Evolutionary conservation across 2,329 filamentous ascomycete species (phyloP).

Genomic region (Colletotrichum abscissum): DNA sequence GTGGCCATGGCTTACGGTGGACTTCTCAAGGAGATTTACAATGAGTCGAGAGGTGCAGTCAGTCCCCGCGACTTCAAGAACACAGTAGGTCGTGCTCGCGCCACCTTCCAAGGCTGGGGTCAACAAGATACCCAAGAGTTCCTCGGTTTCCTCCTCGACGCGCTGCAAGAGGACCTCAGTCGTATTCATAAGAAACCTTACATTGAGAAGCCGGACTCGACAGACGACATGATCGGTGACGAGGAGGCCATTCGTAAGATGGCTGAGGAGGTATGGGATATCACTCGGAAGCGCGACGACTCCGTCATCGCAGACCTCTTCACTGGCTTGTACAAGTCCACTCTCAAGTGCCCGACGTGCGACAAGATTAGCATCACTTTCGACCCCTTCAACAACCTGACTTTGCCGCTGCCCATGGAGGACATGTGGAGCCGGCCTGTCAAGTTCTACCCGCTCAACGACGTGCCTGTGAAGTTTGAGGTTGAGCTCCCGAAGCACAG

Average conservation of each 20-base stretch:
- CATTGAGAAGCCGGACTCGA: slow-evolving; percentile 96
- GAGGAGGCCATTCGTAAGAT: slow-evolving; percentile 83
- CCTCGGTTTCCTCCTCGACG: slow-evolving; percentile 92
- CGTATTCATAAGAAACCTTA: slow-evolving; percentile 96
- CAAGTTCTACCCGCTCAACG: slow-evolving; percentile 81
- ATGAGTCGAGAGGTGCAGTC: slow-evolving; percentile 75
- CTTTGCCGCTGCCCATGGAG: slow-evolving; percentile 88
- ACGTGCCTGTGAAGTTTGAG: slow-evolving; percentile 75
- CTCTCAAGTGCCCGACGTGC: slow-evolving; percentile 89
- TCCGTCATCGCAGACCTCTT: slow-evolving; percentile 96
- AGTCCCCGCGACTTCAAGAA: slow-evolving; percentile 85
- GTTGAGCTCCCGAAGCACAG: slow-evolving; percentile 85
- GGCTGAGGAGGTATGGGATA: slow-evolving; percentile 89
- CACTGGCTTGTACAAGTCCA: slow-evolving; percentile 98
- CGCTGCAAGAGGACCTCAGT: slow-evolving; percentile 94
- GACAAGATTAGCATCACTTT: slow-evolving; percentile 98
- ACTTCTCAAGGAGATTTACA: slow-evolving; percentile 83
- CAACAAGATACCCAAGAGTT: slow-evolving; percentile 99
- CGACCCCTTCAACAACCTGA: slow-evolving; percentile 95
- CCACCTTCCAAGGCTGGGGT: slow-evolving; percentile 91
- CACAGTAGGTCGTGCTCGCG: slow-evolving; percentile 82
- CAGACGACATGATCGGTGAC: slow-evolving; percentile 93
- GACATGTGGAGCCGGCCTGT: slow-evolving; percentile 82
- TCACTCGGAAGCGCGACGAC: slow-evolving; percentile 91
- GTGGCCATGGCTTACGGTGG: slow-evolving; percentile 87